These are phyloP conservation scores for Cordyceps farinosa DNA, from an alignment of 2,329 filamentous ascomycete genomes.

Conservation along the genomic window DNA sequence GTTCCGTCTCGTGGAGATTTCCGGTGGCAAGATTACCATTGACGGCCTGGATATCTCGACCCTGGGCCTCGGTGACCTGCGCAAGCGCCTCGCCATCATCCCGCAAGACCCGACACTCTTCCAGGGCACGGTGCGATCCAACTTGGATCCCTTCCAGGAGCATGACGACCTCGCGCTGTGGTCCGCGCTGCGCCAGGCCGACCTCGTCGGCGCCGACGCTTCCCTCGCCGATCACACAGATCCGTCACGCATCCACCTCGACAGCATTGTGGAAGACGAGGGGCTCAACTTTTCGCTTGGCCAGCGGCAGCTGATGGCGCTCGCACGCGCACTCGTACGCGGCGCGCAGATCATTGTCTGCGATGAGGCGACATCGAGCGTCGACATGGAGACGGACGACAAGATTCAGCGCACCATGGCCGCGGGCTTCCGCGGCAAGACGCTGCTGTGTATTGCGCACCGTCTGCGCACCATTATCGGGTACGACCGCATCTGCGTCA, in stretches of 20 bases:
- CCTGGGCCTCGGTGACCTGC: slow-evolving; percentile 70
- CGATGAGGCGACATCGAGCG: slow-evolving; percentile 89
- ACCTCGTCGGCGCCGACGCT: slow-evolving; percentile 59
- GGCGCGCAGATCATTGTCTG: slow-evolving; percentile 90
- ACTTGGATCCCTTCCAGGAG: slow-evolving; percentile 77
- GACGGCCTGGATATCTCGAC: slow-evolving; percentile 68
- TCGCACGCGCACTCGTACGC: slow-evolving; percentile 85
- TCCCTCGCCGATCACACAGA: slow-evolving; percentile 72
- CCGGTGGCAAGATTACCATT: slow-evolving; percentile 58
- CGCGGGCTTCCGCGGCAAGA: slow-evolving; percentile 78
- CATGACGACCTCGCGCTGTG: slow-evolving; percentile 75
- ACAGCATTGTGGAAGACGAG: slow-evolving; percentile 85
- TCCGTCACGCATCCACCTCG: slow-evolving; percentile 69
- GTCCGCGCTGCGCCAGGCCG: slow-evolving; percentile 72
- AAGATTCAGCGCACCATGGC: slow-evolving; percentile 92
- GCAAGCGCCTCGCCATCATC: slow-evolving; percentile 75
- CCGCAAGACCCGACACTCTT: slow-evolving; percentile 83
- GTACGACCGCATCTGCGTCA: slow-evolving; percentile 94
- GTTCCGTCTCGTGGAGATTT: slow-evolving; percentile 70
- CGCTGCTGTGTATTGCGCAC: slow-evolving; percentile 88
- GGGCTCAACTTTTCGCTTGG: slow-evolving; percentile 94
- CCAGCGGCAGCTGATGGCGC: slow-evolving; percentile 91
- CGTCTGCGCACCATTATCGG: slow-evolving; percentile 86
- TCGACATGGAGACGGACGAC: slow-evolving; percentile 95
- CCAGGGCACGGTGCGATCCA: slow-evolving; percentile 73